Evolutionary conservation across 805 yeast genomes (phyloP), one percentile per base, ranked within the genome.

Genomic region (Metschnikowia chrysomelidarum): DNA sequence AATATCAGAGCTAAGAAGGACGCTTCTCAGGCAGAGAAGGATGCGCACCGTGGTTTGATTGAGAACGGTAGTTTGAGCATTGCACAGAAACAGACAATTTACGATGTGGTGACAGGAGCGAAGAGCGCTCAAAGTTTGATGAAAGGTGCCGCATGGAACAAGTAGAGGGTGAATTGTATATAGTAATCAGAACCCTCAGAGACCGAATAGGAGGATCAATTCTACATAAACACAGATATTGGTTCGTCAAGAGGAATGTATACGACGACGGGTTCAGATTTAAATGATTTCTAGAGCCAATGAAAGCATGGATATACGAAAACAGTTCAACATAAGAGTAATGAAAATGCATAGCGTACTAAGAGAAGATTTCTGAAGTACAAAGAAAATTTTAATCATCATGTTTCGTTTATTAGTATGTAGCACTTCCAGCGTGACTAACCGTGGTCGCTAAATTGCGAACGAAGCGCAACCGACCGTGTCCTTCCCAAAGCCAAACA

Each of bases 51-150:
- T 8, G 55, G 47, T 34, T 52, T 60, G 42, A 47, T 47, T 52
- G 47, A 52, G 36, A 63, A 63, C 37, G 62, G 61, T 3, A 47
- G 52, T 22, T 55, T 64, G 44, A 32, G 36, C 30, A 28, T 54
- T 16, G 46, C 37, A 2, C 45, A 61, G 32, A 66, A 63, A 43
- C 59, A 53, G 40, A 19, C 41, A 7, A 47, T 67, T 33, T 59
- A 53, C 36, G 59, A 60, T 22, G 54, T 59, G 25, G 60, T 59
- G 13, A 44, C 50, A 24, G 69, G 70, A 1, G 30, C 48, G 29
- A 51, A 47, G 41, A 30, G 53, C 15, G 51, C 57, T 22, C 49
- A 53, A 38, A 54, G 49, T 30, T 48, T 60, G 41, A 47, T 59
- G 32, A 51, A 49, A 27, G 42, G 44, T 14, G 59, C 62, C 10